A percentile compares a stretch with the other conserved stretches of the same genome.
Conservation (phyloP, 2,329 filamentous ascomycete species). For the Ascochyta clinopodiicola region DNA sequence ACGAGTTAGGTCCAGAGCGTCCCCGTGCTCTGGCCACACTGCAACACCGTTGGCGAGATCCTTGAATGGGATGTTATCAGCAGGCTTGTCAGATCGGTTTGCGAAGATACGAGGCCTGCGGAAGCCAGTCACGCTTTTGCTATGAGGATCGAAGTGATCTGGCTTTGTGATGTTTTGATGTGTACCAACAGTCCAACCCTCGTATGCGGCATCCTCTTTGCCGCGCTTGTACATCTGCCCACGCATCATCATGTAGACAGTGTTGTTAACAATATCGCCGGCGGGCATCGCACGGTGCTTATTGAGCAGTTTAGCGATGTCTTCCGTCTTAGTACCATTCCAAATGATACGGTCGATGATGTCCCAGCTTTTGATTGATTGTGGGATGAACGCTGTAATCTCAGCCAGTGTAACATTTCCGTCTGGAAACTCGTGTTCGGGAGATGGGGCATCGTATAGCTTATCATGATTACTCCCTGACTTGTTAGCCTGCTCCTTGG, state of each 20-base stretch:
- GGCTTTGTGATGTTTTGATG: conserved; percentile 19
- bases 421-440: conserved; percentile 23
- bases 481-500: background rate
- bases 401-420: conserved; percentile 38
- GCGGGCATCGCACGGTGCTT: conserved; percentile 20
- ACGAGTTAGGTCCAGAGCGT: conserved; percentile 39
- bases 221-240: conserved; percentile 21
- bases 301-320: conserved; percentile 27
- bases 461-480: conserved; percentile 16
- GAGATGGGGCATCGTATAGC: conserved; percentile 23
- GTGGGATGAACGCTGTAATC: conserved; percentile 32
- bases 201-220: conserved; percentile 14
- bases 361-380: conserved; percentile 30
- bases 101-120: conserved; percentile 7
- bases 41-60: conserved; percentile 31
- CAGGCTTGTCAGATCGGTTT: background rate
- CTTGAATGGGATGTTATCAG: conserved; percentile 22
- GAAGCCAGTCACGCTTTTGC: conserved; percentile 28
- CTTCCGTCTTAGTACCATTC: conserved; percentile 25
- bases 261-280: conserved; percentile 20
- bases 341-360: conserved; percentile 31
- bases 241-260: conserved; percentile 27
- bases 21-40: conserved; percentile 24
- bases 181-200: conserved; percentile 22
- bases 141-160: conserved; percentile 14